A percentile compares a stretch with the other conserved stretches of the same genome.
Evolutionary conservation across 192 early-diverging fungal genomes (phyloP).

Genomic region (Pilaira anomala): DNA sequence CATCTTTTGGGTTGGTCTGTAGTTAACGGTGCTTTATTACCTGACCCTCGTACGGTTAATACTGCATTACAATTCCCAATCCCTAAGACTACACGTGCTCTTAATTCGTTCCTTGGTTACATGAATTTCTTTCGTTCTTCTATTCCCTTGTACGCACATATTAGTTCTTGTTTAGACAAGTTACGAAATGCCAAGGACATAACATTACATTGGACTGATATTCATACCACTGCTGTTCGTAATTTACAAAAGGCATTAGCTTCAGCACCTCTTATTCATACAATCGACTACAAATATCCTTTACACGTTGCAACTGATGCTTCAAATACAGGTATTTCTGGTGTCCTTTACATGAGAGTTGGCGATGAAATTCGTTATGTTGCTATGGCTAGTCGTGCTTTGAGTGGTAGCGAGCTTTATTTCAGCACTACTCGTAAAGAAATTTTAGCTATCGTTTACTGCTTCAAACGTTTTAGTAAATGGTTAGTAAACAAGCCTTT

Average conservation of each 20-base stretch:
- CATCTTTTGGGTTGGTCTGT: constrained; percentile 18
- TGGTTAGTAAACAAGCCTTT: constrained; percentile 8
- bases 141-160: constrained; percentile 11
- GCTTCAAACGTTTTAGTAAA: constrained; percentile 18
- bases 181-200: constrained; percentile 16
- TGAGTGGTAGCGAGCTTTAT: constrained; percentile 14
- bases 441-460: constrained; percentile 11
- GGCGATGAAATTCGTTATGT: neutral
- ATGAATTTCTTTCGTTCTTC: constrained; percentile 28
- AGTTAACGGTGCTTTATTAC: constrained; percentile 8
- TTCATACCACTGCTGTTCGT: no score
- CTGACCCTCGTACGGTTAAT: constrained; percentile 25
- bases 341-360: constrained; percentile 26
- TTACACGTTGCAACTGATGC: constrained; percentile 37
- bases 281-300: neutral
- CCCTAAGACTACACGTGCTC: constrained; percentile 23
- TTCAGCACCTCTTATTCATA: no score
- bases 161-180: constrained; percentile 25
- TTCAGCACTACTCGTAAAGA: constrained; percentile 31
- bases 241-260: no score
- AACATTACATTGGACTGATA: no score
- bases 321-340: constrained; percentile 34
- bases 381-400: neutral
- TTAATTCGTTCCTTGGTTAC: constrained; percentile 24
- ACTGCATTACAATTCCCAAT: constrained; percentile 22